These are phyloP conservation scores for Allantophomopsis cytisporea DNA, from an alignment of 2,329 filamentous ascomycete genomes.

Conservation along the genomic window DNA sequence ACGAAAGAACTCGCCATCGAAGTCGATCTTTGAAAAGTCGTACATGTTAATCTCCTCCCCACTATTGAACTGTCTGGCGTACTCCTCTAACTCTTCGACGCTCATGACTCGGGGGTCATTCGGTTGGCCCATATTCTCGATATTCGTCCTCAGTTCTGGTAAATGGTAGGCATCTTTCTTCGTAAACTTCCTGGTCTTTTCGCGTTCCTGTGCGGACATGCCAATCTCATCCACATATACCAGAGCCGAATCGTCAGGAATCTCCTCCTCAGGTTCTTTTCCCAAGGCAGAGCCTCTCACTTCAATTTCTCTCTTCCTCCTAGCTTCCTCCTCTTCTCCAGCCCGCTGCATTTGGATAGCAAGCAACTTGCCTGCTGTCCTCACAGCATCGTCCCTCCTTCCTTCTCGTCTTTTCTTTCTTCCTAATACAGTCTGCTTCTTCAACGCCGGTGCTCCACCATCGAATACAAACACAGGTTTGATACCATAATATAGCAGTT, in stretches of 20 bases:
- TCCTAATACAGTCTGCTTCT: constrained; percentile 76
- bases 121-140: constrained; percentile 76
- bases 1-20: constrained; percentile 88
- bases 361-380: constrained; percentile 82
- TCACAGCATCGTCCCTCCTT: constrained; percentile 78
- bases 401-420: constrained; percentile 75
- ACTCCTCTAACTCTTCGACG: constrained; percentile 83
- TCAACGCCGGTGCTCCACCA: constrained; percentile 81
- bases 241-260: constrained; percentile 55
- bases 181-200: constrained; percentile 63
- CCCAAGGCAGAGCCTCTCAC: constrained; percentile 18
- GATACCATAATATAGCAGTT: constrained; percentile 91
- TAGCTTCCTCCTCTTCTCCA: constrained; percentile 72
- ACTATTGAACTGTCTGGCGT: constrained; percentile 80
- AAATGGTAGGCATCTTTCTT: constrained; percentile 94
- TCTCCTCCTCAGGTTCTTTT: constrained; percentile 48
- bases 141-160: constrained; percentile 65
- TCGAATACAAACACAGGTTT: constrained; percentile 97
- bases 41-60: constrained; percentile 88
- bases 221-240: constrained; percentile 87
- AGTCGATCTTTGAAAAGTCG: constrained; percentile 98
- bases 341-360: constrained; percentile 87
- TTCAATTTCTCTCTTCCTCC: constrained; percentile 34
- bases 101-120: constrained; percentile 96
- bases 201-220: constrained; percentile 65